Evolutionary conservation across 441 rosid genomes (phyloP).

Genomic region (Erodium texanum): DNA sequence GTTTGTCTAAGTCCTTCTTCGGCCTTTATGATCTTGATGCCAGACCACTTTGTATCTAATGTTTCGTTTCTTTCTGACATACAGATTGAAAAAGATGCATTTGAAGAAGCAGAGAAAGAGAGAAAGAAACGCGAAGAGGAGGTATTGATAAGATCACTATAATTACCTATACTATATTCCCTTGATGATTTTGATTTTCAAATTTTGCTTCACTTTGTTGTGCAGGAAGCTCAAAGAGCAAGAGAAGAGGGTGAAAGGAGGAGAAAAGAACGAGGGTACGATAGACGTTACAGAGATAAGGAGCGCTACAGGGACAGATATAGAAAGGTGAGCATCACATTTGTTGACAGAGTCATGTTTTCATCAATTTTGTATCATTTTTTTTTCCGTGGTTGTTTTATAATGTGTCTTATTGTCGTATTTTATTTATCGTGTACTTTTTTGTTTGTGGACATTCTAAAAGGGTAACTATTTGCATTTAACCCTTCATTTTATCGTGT

Average conservation of each 20-base stretch:
- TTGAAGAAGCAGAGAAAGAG: constrained; percentile 27
- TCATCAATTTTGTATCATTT: too few species aligned
- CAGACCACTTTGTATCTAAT: not conserved
- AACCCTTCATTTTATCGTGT: too few species aligned
- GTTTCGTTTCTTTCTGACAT: not conserved
- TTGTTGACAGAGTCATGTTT: too few species aligned
- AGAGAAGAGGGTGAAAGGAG: constrained; percentile 29
- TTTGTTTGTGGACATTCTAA: too few species aligned
- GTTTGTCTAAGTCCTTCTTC: constrained; percentile 13
- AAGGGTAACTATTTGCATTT: too few species aligned
- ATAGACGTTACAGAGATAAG: constrained; percentile 28
- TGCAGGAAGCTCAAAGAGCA: constrained; percentile 26
- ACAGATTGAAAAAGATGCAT: constrained; percentile 24
- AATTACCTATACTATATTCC: too few species aligned
- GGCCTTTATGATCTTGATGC: not conserved
- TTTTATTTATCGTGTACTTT: too few species aligned
- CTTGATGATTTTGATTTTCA: not conserved
- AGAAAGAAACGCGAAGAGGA: constrained; percentile 25
- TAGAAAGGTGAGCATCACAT: constrained; percentile 24
- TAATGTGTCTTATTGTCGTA: too few species aligned
- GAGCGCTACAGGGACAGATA: constrained; percentile 36
- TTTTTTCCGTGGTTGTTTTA: too few species aligned
- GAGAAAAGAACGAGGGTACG: constrained; percentile 43
- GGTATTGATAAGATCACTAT: constrained; percentile 5
- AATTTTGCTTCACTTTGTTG: not conserved